Percentiles rank a stretch among this genome's conserved stretches.
Evolutionary conservation across 2,329 filamentous ascomycete genomes (phyloP).

Genomic region (Neofusicoccum cordaticola): DNA sequence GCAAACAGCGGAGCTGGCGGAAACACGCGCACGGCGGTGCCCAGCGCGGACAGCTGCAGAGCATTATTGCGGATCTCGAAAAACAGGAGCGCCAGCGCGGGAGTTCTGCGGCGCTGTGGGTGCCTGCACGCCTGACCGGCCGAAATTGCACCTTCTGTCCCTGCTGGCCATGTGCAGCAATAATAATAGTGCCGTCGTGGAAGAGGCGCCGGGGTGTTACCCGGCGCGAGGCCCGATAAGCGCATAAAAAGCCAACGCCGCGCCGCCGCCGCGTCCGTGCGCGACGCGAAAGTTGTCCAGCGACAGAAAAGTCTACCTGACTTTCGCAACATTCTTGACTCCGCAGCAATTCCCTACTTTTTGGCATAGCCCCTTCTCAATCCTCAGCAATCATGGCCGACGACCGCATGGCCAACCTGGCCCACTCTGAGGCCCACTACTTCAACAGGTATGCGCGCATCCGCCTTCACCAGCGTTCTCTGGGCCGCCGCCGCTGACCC

Average conservation of each 20-base stretch:
- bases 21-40: neutral
- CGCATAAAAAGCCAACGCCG: conserved; percentile 8
- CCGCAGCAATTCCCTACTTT: neutral
- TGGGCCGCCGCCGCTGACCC: conserved; percentile 36
- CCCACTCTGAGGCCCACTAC: conserved; percentile 97
- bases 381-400: conserved; percentile 6
- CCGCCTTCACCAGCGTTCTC: conserved; percentile 20
- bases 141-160: neutral
- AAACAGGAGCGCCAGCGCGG: neutral
- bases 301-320: conserved; percentile 16
- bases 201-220: neutral
- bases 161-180: neutral
- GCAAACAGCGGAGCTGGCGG: neutral
- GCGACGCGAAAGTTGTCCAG: conserved; percentile 10
- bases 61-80: too few species aligned
- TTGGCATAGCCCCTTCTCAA: neutral
- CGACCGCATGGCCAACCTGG: conserved; percentile 62
- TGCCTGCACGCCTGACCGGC: neutral
- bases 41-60: neutral
- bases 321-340: neutral
- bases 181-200: too few species aligned
- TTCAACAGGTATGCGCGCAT: conserved; percentile 77
- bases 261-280: neutral
- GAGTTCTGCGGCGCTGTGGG: neutral
- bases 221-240: conserved; percentile 1